phyloP scores from a whole-genome alignment of 495 filamentous ascomycete genomes.

The Bathelium albidoporum region DNA sequence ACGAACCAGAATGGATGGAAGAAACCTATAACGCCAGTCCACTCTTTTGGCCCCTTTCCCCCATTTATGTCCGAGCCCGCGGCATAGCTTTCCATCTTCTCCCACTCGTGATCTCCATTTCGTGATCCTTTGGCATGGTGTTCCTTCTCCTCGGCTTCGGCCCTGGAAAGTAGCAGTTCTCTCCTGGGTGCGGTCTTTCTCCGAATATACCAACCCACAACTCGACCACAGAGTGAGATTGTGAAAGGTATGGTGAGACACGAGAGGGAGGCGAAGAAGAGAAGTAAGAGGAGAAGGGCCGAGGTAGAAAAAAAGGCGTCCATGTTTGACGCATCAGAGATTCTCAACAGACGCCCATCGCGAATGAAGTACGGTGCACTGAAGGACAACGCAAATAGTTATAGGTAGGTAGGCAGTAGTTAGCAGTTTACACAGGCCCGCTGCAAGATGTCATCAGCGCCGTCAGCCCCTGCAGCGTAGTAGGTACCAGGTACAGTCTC shows the following conservation, averaged over 20 bases:
- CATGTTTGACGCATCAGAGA: background rate
- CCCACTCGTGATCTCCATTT: slow-evolving; percentile 61
- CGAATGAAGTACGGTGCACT: background rate
- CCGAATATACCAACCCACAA: slow-evolving; percentile 32
- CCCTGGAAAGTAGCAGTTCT: slow-evolving; percentile 50
- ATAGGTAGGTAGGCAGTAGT: background rate
- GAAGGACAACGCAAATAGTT: background rate
- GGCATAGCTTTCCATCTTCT: slow-evolving; percentile 54
- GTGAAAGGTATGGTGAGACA: slow-evolving; percentile 1
- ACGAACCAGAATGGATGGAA: slow-evolving; percentile 90
- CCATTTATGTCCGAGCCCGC: slow-evolving; percentile 44
- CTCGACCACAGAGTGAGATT: background rate
- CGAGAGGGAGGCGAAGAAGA: background rate
- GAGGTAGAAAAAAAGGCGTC: background rate
- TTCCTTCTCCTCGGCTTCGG: slow-evolving; percentile 49
- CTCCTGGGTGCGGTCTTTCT: slow-evolving; percentile 55
- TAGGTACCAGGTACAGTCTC: too few relatives aligned
- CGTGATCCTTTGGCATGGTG: slow-evolving; percentile 30
- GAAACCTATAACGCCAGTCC: slow-evolving; percentile 82
- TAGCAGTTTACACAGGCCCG: background rate
- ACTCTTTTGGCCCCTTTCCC: slow-evolving; percentile 46
- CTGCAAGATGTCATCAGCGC: slow-evolving; percentile 3
- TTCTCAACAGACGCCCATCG: background rate
- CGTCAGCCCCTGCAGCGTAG: background rate
- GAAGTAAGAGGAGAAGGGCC: background rate